These are phyloP conservation scores for Glarea lozoyensis DNA, from an alignment of 495 filamentous ascomycete species.

Conservation along the genomic window DNA sequence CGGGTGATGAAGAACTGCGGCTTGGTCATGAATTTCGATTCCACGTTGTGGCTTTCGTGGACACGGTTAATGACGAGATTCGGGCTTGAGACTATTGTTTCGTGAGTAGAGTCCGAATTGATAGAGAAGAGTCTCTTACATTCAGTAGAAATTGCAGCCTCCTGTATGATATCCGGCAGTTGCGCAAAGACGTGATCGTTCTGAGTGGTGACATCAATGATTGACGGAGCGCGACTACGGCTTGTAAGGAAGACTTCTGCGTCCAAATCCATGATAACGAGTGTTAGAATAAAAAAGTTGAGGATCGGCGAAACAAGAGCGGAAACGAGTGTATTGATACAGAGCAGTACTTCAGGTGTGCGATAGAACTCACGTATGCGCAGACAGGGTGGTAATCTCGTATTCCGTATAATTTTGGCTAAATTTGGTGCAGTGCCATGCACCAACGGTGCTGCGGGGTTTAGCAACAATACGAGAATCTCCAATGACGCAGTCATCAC, in stretches of 20 bases:
- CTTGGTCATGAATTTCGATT: constrained; percentile 6
- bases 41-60: constrained; percentile 4
- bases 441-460: too few species aligned
- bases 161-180: constrained; percentile 19
- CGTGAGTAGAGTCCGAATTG: constrained; percentile 3
- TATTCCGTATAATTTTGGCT: too few species aligned
- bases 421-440: too few species aligned
- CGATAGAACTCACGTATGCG: too few species aligned
- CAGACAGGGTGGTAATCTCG: too few species aligned
- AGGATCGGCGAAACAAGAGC: neutral
- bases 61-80: constrained; percentile 11
- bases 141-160: constrained; percentile 18
- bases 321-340: too few species aligned
- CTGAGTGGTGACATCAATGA: constrained; percentile 14
- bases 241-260: constrained; percentile 15
- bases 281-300: too few species aligned
- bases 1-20: constrained; percentile 7
- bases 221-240: constrained; percentile 13
- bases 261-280: constrained; percentile 10
- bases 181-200: constrained; percentile 12
- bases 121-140: constrained; percentile 6
- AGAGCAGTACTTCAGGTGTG: too few species aligned
- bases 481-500: too few species aligned
- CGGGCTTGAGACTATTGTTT: constrained; percentile 13
- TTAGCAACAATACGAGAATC: too few species aligned